phyloP scores from a whole-genome alignment of 2,329 filamentous ascomycete species.

The Delphinella strobiligena region DNA sequence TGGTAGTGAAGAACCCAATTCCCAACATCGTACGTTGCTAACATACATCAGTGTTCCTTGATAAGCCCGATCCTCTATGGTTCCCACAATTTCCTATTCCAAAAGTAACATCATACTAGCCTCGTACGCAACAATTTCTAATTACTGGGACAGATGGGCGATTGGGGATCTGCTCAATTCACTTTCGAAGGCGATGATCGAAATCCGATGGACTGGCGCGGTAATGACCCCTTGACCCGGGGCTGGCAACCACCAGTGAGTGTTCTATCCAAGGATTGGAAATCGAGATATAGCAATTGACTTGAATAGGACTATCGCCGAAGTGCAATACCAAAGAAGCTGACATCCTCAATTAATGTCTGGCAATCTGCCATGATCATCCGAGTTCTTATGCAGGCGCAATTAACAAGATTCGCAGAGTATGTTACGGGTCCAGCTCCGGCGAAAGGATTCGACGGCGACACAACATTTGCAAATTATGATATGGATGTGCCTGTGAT shows the following conservation, averaged over 20 bases:
- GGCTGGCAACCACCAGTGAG: background rate
- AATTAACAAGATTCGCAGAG: background rate
- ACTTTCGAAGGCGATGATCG: background rate
- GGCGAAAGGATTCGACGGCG: too few species aligned
- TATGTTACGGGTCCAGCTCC: background rate
- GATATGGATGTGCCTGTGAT: too few species aligned
- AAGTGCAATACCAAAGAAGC: background rate
- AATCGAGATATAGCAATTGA: background rate
- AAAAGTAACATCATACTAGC: conserved; percentile 1
- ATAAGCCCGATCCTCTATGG: background rate
- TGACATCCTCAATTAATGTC: background rate
- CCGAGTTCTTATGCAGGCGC: background rate
- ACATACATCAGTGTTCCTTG: background rate
- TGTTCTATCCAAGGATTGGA: background rate
- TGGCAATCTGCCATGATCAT: background rate
- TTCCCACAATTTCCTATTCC: conserved; percentile 2
- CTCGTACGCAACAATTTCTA: background rate
- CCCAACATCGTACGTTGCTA: background rate
- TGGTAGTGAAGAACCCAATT: background rate
- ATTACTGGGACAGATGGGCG: conserved; percentile 1
- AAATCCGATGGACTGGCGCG: background rate
- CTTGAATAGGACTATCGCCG: background rate
- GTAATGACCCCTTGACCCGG: background rate
- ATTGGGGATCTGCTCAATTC: conserved; percentile 3
- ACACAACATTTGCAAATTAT: too few species aligned